Evolutionary conservation across 495 filamentous ascomycete genomes (phyloP).

Genomic region (Daldinia bambusicola): DNA sequence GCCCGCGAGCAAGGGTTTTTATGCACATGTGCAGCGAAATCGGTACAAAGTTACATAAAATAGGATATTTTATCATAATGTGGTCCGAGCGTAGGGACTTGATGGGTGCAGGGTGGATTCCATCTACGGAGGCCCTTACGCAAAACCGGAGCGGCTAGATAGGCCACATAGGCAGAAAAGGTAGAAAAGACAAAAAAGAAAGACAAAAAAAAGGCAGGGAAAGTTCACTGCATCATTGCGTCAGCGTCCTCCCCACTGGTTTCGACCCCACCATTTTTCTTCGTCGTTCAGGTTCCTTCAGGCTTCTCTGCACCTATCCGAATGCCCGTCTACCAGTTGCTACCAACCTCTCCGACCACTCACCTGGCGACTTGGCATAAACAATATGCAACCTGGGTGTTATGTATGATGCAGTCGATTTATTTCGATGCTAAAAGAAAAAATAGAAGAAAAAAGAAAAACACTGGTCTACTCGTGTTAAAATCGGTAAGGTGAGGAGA

Average conservation of each 20-base stretch:
- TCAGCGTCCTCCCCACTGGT: conserved; percentile 43
- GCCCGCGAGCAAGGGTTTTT: too few relatives aligned
- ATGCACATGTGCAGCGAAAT: too few relatives aligned
- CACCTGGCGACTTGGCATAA: conserved; percentile 30
- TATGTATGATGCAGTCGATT: conserved; percentile 43
- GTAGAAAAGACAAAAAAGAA: too few relatives aligned
- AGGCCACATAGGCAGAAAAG: neutral
- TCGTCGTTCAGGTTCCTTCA: conserved; percentile 20
- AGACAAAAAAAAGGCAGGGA: neutral
- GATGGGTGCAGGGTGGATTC: too few relatives aligned
- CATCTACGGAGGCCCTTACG: conserved; percentile 32
- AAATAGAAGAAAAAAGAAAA: neutral
- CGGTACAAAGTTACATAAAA: conserved; percentile 28
- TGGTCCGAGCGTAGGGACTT: conserved; percentile 24
- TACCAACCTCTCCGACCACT: conserved; percentile 34
- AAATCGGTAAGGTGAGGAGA: conserved; percentile 32
- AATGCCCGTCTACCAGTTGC: conserved; percentile 25
- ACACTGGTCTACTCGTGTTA: conserved; percentile 14
- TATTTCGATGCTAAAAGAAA: conserved; percentile 11
- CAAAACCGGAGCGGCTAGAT: conserved; percentile 18
- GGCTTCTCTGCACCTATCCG: conserved; percentile 37
- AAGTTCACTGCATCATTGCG: conserved; percentile 38
- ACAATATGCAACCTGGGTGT: conserved; percentile 22
- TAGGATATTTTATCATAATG: neutral
- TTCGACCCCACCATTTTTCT: conserved; percentile 41